Evolutionary conservation across 768 basidiomycete genomes (phyloP), one percentile per base, ranked within the genome.

Genomic region (Leccinellum luteum): DNA sequence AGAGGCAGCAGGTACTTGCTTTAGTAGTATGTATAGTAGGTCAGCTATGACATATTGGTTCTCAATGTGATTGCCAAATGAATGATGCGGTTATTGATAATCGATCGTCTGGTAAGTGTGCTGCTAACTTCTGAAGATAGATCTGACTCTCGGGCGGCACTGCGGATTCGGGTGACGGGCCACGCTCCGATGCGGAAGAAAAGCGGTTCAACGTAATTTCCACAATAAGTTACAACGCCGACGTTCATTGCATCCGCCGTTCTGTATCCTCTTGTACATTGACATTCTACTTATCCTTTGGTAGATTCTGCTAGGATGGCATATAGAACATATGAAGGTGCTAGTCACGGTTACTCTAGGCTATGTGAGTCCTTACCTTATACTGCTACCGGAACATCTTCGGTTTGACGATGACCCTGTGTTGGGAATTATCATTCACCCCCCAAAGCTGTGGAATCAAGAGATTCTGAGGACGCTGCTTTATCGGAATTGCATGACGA

Each of bases 1-100:
- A 69, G 70, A 57, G 78, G 77, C 14, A 77, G 75, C 63, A 73
- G 80, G 63, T 82, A 82, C 64, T 67, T 80, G 35, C 65, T 81
- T 50, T 83, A 73, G 44, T 12, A 41, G 23, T n/a, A 4, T 7
- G n/a, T n/a, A n/a, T n/a, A n/a, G n/a, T n/a, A 19, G 3, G 17
- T 52, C 50, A n/a, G 52, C 49, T 23, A 31, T 21, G 3, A 28
- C 28, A 52, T 38, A 4, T 12, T 31, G 30, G 6, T 12, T 30
- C 19, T 50, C 15, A 6, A 30, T 13, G 4, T 28, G 15, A 21
- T 51, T 52, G 30, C 17, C 13, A 52, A 30, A 54, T 14, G 4
- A 17, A 53, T n/a, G n/a, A 52, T 19, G 13, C 28, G 6, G 27
- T 25, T 30, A 30, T 30, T 30, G 30, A 30, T 30, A 30, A 30